phyloP scores from a whole-genome alignment of 768 basidiomycete species.

The Leccinum boreale region DNA sequence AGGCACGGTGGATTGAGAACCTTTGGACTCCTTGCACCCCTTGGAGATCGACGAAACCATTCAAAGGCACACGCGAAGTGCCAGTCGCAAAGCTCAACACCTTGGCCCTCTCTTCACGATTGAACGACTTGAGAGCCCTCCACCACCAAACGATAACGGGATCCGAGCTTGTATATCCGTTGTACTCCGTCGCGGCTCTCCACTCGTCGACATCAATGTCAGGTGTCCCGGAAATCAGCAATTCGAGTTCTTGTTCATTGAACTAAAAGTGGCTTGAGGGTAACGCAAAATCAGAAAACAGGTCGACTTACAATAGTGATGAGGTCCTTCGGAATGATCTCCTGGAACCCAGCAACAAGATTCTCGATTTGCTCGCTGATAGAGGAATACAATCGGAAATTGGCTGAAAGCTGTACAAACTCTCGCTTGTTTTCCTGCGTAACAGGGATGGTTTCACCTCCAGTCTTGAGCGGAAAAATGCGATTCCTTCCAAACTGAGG shows the following conservation, averaged over 20 bases:
- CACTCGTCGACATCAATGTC: slow-evolving; percentile 98
- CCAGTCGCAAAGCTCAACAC: slow-evolving; percentile 97
- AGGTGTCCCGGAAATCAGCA: slow-evolving; percentile 95
- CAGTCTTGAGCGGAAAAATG: slow-evolving; percentile 81
- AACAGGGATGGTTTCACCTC: slow-evolving; percentile 79
- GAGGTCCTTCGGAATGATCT: slow-evolving; percentile 95
- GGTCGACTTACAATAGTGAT: slow-evolving; percentile 74
- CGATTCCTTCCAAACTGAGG: slow-evolving; percentile 87
- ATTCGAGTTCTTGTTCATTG: slow-evolving; percentile 91
- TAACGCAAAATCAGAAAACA: neutral
- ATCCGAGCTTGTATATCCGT: slow-evolving; percentile 82
- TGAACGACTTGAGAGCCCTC: slow-evolving; percentile 96
- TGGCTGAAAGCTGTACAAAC: slow-evolving; percentile 93
- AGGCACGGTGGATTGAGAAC: slow-evolving; percentile 94
- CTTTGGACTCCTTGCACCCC: slow-evolving; percentile 91
- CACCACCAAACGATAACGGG: slow-evolving; percentile 99
- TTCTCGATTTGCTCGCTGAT: slow-evolving; percentile 96
- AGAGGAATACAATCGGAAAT: slow-evolving; percentile 88
- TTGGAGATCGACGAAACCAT: slow-evolving; percentile 93
- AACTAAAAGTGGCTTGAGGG: slow-evolving; percentile 49
- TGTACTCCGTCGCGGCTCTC: slow-evolving; percentile 90
- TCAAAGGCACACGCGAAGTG: slow-evolving; percentile 88
- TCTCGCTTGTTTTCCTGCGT: slow-evolving; percentile 97
- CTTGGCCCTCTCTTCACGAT: slow-evolving; percentile 93
- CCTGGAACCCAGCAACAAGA: slow-evolving; percentile 88